Conservation (phyloP, 352 stramenopile genomes). For the Pythium aquatile region DNA sequence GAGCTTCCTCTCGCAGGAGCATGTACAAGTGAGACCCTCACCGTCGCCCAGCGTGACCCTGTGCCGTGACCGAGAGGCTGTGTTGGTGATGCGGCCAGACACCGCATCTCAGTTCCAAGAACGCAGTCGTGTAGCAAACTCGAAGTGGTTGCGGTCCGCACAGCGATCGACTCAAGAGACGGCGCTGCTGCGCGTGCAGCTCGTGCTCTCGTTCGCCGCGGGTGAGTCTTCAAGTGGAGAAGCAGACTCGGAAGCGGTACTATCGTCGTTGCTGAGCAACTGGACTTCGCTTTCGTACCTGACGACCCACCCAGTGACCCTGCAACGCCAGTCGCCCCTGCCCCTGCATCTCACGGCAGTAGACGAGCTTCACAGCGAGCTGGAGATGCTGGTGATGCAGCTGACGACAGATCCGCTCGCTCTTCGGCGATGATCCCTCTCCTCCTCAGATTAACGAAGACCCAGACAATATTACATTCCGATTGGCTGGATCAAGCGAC, state of each 20-base stretch:
- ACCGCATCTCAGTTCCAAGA: constrained; percentile 18
- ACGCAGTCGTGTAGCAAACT: constrained; percentile 21
- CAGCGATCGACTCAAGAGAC: constrained; percentile 14
- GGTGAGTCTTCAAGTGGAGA: not conserved
- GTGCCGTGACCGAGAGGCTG: constrained; percentile 26
- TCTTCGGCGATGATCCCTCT: constrained; percentile 18
- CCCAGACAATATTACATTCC: constrained; percentile 8
- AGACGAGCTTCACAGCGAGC: constrained; percentile 29
- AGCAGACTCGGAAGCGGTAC: constrained; percentile 11
- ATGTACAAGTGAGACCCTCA: constrained; percentile 40
- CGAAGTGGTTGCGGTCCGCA: constrained; percentile 13
- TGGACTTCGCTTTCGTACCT: constrained; percentile 71
- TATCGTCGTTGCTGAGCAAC: constrained; percentile 45
- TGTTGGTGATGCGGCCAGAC: constrained; percentile 39
- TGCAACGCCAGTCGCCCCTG: constrained; percentile 57
- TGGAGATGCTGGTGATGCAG: constrained; percentile 23
- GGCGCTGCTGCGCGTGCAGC: constrained; percentile 9
- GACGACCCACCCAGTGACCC: constrained; percentile 68
- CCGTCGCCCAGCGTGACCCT: constrained; percentile 3
- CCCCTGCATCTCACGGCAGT: constrained; percentile 58
- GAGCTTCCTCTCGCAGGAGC: constrained; percentile 30
- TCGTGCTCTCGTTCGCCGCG: constrained; percentile 5
- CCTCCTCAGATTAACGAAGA: not conserved
- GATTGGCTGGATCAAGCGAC: constrained; percentile 10
- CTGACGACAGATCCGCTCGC: constrained; percentile 19